Evolutionary conservation across 805 yeast species (phyloP), one percentile per base, ranked within the genome.

Genomic region (Hanseniaspora guilliermondii): DNA sequence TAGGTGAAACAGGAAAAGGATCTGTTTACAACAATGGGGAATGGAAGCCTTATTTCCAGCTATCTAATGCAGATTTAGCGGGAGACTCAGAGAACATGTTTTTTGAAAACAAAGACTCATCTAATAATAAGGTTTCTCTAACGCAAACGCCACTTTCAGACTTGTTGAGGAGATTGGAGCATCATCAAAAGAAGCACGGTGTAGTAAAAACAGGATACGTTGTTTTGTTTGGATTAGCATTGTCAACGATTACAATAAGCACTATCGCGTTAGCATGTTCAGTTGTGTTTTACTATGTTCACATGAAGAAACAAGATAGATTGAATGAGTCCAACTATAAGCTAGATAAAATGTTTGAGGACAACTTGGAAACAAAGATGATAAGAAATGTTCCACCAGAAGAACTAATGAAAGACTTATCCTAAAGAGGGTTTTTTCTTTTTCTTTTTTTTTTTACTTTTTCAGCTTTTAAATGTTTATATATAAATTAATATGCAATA

Each of bases 171-270:
- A 53, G 40, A 25, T 59, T 30, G 44, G 60, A 14, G 17, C 14
- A 7, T 24, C 58, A 3, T 3, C 57, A 7, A 11, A 66, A 1
- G 57, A 65, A 66, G 56, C 47, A 44, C 22, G 27, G n/a, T 11
- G 14, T 32, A 22, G 37, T 44, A 7, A 68, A 65, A 32, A 66
- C 77, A 21, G 89, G 93, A 0, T 82, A 75, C 60, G 81, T 84
- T 30, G 87, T 82, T 3, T 74, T 85, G 30, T 76, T 84, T 44
- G 79, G 85, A 0, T 71, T 82, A 41, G 93, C 88, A 0, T 70
- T 82, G 53, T 79, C 91, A 0, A 60, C 85, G 33, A 86, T 72
- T 19, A 73, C 77, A 0, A 64, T 73, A 39, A 63, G 69, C 47
- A 65, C 65, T 19, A 60, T 69, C 53, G 84, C 74, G 55, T 65